These are phyloP conservation scores for Diplodia mutila DNA, from an alignment of 2,329 filamentous ascomycete species.

Conservation along the genomic window DNA sequence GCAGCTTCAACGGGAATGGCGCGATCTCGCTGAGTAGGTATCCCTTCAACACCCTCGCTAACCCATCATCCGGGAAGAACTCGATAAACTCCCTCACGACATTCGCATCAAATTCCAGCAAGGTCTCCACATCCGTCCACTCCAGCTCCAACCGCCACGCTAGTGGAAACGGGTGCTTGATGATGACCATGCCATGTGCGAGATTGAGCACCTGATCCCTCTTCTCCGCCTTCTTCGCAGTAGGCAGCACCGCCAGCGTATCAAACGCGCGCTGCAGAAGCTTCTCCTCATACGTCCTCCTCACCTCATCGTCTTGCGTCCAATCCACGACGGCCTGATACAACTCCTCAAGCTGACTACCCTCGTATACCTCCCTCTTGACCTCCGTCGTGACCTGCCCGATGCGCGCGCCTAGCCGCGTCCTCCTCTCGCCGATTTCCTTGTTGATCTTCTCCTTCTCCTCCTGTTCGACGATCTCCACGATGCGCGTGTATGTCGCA, in stretches of 20 bases:
- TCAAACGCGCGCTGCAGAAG: constrained; percentile 81
- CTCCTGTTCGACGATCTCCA: constrained; percentile 80
- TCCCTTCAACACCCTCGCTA: constrained; percentile 79
- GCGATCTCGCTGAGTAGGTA: constrained; percentile 84
- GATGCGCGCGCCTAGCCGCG: constrained; percentile 81
- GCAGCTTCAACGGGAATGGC: constrained; percentile 66
- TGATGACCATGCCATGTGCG: constrained; percentile 92
- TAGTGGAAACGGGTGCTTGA: constrained; percentile 85
- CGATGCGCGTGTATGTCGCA: constrained; percentile 79
- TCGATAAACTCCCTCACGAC: constrained; percentile 79
- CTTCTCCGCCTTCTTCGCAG: constrained; percentile 70
- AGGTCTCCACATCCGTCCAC: constrained; percentile 73
- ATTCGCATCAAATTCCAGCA: constrained; percentile 72
- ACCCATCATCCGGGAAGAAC: constrained; percentile 82
- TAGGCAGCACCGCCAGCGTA: constrained; percentile 68
- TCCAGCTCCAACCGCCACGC: constrained; percentile 92
- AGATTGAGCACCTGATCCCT: constrained; percentile 73
- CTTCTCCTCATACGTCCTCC: constrained; percentile 88
- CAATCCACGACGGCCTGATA: constrained; percentile 88
- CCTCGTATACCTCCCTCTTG: constrained; percentile 77
- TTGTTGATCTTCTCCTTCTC: constrained; percentile 90
- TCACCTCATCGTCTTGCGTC: constrained; percentile 81
- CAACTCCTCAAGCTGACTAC: constrained; percentile 76
- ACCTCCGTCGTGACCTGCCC: constrained; percentile 84
- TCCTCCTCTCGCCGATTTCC: constrained; percentile 85